Conservation (phyloP, 768 basidiomycete genomes). For the Inosperma sp. region DNA sequence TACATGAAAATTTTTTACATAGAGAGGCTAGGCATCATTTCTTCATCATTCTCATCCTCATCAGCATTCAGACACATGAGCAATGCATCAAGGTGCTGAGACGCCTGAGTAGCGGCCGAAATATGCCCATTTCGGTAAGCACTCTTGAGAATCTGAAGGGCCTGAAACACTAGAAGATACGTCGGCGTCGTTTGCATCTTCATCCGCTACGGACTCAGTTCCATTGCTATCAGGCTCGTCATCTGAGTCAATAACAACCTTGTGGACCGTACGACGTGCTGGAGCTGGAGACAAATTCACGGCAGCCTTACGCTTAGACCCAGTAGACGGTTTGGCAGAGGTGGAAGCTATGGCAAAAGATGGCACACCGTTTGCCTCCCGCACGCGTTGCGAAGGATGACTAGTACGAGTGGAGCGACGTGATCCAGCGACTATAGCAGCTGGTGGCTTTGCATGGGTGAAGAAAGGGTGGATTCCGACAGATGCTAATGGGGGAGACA, state of each 20-base stretch:
- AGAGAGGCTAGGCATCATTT: neutral
- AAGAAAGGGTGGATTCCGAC: slow-evolving; percentile 2
- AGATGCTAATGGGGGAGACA: neutral
- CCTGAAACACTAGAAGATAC: too few species aligned
- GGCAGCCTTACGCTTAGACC: neutral
- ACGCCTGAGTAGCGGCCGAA: too few species aligned
- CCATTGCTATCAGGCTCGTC: too few species aligned
- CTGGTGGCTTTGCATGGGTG: neutral
- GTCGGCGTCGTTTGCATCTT: too few species aligned
- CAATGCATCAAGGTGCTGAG: too few species aligned
- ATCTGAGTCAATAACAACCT: too few species aligned
- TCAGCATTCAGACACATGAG: neutral
- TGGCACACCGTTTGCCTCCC: neutral
- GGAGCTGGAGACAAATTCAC: neutral
- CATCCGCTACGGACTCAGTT: too few species aligned
- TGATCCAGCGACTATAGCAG: neutral
- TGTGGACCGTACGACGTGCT: neutral
- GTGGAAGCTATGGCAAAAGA: neutral
- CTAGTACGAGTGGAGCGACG: neutral
- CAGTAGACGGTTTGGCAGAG: neutral
- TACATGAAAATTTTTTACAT: neutral
- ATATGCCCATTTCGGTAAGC: too few species aligned
- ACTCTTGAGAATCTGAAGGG: too few species aligned
- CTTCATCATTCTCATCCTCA: neutral
- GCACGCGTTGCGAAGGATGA: neutral